Evolutionary conservation across 2,329 filamentous ascomycete genomes (phyloP).

Genomic region (Aspergillus sp.): DNA sequence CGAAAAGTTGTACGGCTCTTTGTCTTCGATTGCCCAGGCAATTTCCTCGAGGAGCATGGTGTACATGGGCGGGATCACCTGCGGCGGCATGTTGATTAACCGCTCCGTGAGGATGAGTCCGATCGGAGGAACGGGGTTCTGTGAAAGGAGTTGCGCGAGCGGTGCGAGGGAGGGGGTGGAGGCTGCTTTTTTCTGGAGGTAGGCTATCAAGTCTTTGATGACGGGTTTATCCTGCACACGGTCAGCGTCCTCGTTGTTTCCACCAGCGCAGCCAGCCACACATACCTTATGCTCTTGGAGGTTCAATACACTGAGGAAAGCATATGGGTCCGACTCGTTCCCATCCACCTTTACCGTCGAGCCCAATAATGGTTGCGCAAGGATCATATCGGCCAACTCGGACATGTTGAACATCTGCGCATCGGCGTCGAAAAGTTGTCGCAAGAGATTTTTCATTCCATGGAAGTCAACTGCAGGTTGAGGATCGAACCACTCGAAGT

Average conservation of each 20-base stretch:
- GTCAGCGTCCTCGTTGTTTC: background rate
- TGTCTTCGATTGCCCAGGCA: slow-evolving; percentile 79
- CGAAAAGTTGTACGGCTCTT: slow-evolving; percentile 88
- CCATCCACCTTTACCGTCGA: slow-evolving; percentile 98
- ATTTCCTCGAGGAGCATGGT: slow-evolving; percentile 92
- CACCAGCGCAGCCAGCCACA: background rate
- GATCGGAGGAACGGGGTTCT: slow-evolving; percentile 59
- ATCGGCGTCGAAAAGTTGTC: slow-evolving; percentile 91
- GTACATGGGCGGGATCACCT: slow-evolving; percentile 92
- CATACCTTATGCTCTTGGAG: slow-evolving; percentile 67
- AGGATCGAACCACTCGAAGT: slow-evolving; percentile 99
- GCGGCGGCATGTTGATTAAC: slow-evolving; percentile 93
- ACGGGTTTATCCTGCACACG: slow-evolving; percentile 61
- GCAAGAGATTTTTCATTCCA: slow-evolving; percentile 82
- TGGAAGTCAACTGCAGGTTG: slow-evolving; percentile 89
- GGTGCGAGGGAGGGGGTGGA: slow-evolving; percentile 56
- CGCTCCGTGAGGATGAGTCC: slow-evolving; percentile 89
- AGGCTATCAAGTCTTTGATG: slow-evolving; percentile 68
- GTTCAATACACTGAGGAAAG: slow-evolving; percentile 86
- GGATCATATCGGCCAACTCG: slow-evolving; percentile 77
- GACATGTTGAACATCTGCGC: slow-evolving; percentile 83
- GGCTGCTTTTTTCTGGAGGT: slow-evolving; percentile 60
- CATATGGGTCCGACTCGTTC: slow-evolving; percentile 87
- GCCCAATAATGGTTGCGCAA: slow-evolving; percentile 82
- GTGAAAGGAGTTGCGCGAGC: slow-evolving; percentile 58